phyloP scores from a whole-genome alignment of 1,139 yeast species.

The Pichia sp. region DNA sequence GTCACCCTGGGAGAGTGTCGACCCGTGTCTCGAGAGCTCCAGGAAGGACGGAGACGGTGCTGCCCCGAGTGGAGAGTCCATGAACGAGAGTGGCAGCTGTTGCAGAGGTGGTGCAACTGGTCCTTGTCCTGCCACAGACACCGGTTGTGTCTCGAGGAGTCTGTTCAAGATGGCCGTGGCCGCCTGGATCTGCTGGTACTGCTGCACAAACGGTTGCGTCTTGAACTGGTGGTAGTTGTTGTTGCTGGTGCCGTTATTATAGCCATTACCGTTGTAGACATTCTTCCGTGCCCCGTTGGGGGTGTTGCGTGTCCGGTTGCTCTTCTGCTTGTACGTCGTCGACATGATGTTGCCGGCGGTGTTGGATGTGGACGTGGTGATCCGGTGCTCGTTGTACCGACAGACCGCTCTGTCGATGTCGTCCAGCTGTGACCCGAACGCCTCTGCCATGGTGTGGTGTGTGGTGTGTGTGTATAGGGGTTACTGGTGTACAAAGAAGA shows the following conservation, averaged over 20 bases:
- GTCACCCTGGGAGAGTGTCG: too few relatives aligned
- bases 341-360: too few relatives aligned
- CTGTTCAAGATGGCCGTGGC: slow-evolving; percentile 9
- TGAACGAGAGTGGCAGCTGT: neutral
- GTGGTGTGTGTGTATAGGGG: too few relatives aligned
- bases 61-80: too few relatives aligned
- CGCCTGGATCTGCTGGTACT: slow-evolving; percentile 11
- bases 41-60: too few relatives aligned
- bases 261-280: neutral
- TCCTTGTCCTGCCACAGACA: too few relatives aligned
- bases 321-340: too few relatives aligned
- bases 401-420: slow-evolving; percentile 14
- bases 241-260: neutral
- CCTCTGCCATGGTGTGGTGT: neutral
- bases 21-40: too few relatives aligned
- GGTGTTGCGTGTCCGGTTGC: too few relatives aligned
- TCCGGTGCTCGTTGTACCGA: slow-evolving; percentile 1
- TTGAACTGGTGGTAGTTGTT: neutral
- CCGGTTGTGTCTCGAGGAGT: slow-evolving; percentile 4
- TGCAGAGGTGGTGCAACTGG: slow-evolving; percentile 6
- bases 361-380: neutral
- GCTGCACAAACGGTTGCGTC: slow-evolving; percentile 10
- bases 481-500: too few relatives aligned
- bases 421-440: slow-evolving; percentile 12
- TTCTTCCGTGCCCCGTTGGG: too few relatives aligned